A percentile compares a stretch with the other conserved stretches of the same genome.
These are phyloP conservation scores for Auriscalpium orientale DNA, from an alignment of 768 basidiomycete species.

Conservation along the genomic window DNA sequence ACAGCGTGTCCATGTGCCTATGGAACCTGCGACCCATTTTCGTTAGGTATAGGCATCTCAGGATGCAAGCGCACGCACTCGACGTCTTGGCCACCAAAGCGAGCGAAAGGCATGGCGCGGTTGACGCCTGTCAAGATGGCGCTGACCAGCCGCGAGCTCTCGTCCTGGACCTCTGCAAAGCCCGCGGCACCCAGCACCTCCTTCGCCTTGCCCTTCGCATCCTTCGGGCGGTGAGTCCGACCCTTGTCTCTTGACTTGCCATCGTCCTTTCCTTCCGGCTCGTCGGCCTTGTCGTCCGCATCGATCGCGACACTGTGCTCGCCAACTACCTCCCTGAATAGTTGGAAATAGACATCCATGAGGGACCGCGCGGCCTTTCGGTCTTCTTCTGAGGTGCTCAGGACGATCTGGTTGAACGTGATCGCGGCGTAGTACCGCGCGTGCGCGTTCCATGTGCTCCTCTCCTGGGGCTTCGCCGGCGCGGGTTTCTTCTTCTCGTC, in stretches of 20 bases:
- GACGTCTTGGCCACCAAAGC: slow-evolving; percentile 58
- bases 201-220: slow-evolving; percentile 28
- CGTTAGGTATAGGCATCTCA: neutral
- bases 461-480: slow-evolving; percentile 22
- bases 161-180: slow-evolving; percentile 70
- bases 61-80: slow-evolving; percentile 37
- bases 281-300: slow-evolving; percentile 27
- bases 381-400: slow-evolving; percentile 52
- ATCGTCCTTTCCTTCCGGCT: slow-evolving; percentile 26
- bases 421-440: slow-evolving; percentile 88
- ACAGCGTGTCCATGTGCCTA: slow-evolving; percentile 86
- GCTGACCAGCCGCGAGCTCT: slow-evolving; percentile 75
- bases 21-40: slow-evolving; percentile 47
- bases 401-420: slow-evolving; percentile 89
- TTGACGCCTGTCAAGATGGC: slow-evolving; percentile 93
- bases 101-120: slow-evolving; percentile 89
- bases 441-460: slow-evolving; percentile 53
- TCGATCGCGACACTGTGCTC: slow-evolving; percentile 40
- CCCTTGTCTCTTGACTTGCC: slow-evolving; percentile 20
- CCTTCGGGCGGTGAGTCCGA: slow-evolving; percentile 20
- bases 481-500: slow-evolving; percentile 14
- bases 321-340: slow-evolving; percentile 84
- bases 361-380: slow-evolving; percentile 67
- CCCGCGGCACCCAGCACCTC: slow-evolving; percentile 53
- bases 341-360: slow-evolving; percentile 88